Evolutionary conservation across 768 basidiomycete genomes (phyloP), one percentile per base, ranked within the genome.

Genomic region (Amyloporia xantha): DNA sequence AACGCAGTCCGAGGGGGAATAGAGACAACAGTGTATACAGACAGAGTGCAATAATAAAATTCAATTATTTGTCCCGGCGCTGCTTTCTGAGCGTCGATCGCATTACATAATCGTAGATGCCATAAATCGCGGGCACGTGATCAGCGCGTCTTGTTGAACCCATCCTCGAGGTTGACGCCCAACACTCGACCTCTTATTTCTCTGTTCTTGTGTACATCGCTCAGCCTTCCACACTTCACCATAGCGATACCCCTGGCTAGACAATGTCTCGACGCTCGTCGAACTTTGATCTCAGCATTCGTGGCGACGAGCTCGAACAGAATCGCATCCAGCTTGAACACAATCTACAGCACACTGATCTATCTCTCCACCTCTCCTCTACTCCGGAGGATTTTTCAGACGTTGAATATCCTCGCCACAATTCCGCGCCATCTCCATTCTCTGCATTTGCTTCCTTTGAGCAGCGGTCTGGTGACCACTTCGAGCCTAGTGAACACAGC

Each of bases 271-370:
- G 54, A 54, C 53, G 54, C 19, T 44, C 57, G 39, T 43, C 54
- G 23, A 13, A 38, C 21, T 51, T 69, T 30, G 76, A 78, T 47
- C 65, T 75, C 53, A 75, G 73, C 68, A 90, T 90, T 47, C 72
- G 59, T 6, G 82, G 81, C 50, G 88, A 91, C 62, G 78, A 81
- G 67, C 79, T 83, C 58, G 89, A 91, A 64, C 74, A 82, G 26
- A 64, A 82, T 62, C 81, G 89, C 52, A 84, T 87, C 44, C 78
- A 79, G 62, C 84, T 91, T 44, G 89, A 91, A 66, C 72, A 82
- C 61, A 84, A 86, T 59, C 75, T 91, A 49, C 81, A 84, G 59
- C 73, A 81, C 63, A 83, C 82, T 15, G 82, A 86, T 58, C 63
- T 85, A 54, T 84, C 85, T 49, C 74, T 87, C 46, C 82, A 81